phyloP scores from a whole-genome alignment of 2,329 filamentous ascomycete species.

The Calonectria naviculata region DNA sequence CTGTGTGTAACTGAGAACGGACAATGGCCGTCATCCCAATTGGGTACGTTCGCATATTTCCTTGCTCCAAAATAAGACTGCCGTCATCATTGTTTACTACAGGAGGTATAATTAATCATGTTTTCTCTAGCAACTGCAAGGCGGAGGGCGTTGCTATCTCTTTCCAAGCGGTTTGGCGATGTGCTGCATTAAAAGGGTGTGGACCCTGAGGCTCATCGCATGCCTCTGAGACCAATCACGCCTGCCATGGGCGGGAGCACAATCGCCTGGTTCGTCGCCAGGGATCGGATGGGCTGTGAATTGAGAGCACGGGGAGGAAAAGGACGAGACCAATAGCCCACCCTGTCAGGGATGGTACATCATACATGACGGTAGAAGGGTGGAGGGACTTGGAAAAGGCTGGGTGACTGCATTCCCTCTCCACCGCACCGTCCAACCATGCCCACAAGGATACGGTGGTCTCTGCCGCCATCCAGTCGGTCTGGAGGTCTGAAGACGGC shows the following conservation, averaged over 20 bases:
- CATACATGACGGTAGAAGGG: background rate
- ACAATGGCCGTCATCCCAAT: slow-evolving; percentile 5
- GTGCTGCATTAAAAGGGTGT: slow-evolving; percentile 29
- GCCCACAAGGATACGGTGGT: slow-evolving; percentile 12
- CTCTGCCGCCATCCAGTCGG: slow-evolving; percentile 1
- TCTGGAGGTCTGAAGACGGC: slow-evolving; percentile 23
- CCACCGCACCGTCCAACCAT: slow-evolving; percentile 15
- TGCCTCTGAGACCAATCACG: slow-evolving; percentile 31
- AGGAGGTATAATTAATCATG: slow-evolving; percentile 5
- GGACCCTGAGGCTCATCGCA: slow-evolving; percentile 42
- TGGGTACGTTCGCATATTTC: slow-evolving; percentile 2
- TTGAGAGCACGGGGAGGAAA: background rate
- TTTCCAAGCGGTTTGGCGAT: slow-evolving; percentile 30
- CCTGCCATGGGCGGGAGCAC: slow-evolving; percentile 12
- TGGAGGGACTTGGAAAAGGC: background rate
- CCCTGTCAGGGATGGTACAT: slow-evolving; percentile 14
- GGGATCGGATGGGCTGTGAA: slow-evolving; percentile 13
- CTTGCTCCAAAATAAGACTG: background rate
- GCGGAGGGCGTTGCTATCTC: background rate
- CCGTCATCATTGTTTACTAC: background rate
- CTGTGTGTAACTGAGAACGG: slow-evolving; percentile 7
- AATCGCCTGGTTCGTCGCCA: slow-evolving; percentile 4
- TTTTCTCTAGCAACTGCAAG: slow-evolving; percentile 17
- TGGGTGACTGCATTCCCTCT: background rate
- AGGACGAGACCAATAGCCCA: background rate